Percentiles rank a stretch among this genome's conserved stretches.
phyloP scores from a whole-genome alignment of 805 yeast species.

The Phaffomyces opuntiae region DNA sequence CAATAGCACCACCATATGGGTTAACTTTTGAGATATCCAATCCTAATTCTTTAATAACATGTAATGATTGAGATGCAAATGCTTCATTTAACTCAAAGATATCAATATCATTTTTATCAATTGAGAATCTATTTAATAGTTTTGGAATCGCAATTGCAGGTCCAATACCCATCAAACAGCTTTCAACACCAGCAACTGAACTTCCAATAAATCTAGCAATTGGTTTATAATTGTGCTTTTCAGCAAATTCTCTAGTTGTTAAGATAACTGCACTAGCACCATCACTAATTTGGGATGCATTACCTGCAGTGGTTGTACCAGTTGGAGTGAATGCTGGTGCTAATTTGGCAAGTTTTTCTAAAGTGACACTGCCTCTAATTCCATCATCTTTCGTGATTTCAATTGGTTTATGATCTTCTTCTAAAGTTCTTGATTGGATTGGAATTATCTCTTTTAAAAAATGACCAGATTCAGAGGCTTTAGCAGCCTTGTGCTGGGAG shows the following conservation, averaged over 20 bases:
- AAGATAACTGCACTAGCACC: slow-evolving; percentile 87
- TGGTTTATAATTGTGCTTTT: slow-evolving; percentile 56
- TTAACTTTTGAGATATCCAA: background rate
- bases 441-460: slow-evolving; percentile 85
- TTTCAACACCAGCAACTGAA: slow-evolving; percentile 82
- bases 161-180: slow-evolving; percentile 92
- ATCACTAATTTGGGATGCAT: slow-evolving; percentile 88
- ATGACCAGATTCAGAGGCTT: slow-evolving; percentile 57
- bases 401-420: slow-evolving; percentile 47
- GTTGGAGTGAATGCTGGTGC: slow-evolving; percentile 72
- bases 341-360: slow-evolving; percentile 59
- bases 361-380: slow-evolving; percentile 75
- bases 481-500: slow-evolving; percentile 77
- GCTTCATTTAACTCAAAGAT: slow-evolving; percentile 30
- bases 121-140: slow-evolving; percentile 50
- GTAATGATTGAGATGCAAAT: slow-evolving; percentile 1
- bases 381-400: slow-evolving; percentile 61
- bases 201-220: slow-evolving; percentile 71
- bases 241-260: slow-evolving; percentile 77
- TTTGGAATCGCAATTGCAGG: slow-evolving; percentile 90
- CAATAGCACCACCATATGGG: slow-evolving; percentile 3
- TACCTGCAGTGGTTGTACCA: slow-evolving; percentile 87
- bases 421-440: slow-evolving; percentile 43
- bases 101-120: slow-evolving; percentile 55
- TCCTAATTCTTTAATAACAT: background rate